These are phyloP conservation scores for Candida silvicultrix DNA, from an alignment of 805 yeast species.

Conservation along the genomic window DNA sequence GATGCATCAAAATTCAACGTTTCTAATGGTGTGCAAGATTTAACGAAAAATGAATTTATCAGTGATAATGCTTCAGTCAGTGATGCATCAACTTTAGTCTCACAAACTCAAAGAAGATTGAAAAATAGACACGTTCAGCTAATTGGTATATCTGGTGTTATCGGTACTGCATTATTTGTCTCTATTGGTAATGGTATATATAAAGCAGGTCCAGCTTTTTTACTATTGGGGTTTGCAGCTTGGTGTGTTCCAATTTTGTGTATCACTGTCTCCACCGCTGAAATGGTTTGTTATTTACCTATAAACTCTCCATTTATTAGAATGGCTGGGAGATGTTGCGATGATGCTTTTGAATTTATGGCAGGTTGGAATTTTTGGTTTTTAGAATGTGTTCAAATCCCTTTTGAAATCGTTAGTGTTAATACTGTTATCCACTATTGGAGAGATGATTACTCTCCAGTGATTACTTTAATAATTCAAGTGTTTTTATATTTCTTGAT, in stretches of 20 bases:
- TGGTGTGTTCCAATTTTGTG: slow-evolving; percentile 69
- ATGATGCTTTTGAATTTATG: slow-evolving; percentile 67
- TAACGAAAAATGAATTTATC: not conserved
- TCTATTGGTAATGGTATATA: slow-evolving; percentile 60
- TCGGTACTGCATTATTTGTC: slow-evolving; percentile 76
- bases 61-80: slow-evolving; percentile 7
- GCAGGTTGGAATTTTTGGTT: slow-evolving; percentile 81
- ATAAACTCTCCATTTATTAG: slow-evolving; percentile 72
- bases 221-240: slow-evolving; percentile 55
- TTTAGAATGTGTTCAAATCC: slow-evolving; percentile 69
- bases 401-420: slow-evolving; percentile 78
- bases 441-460: slow-evolving; percentile 73
- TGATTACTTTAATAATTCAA: slow-evolving; percentile 60
- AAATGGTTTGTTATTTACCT: slow-evolving; percentile 73
- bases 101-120: slow-evolving; percentile 42
- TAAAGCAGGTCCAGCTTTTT: slow-evolving; percentile 64
- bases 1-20: not conserved
- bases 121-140: slow-evolving; percentile 70
- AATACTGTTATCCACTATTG: slow-evolving; percentile 76
- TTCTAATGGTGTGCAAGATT: not conserved
- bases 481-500: slow-evolving; percentile 55
- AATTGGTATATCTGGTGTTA: slow-evolving; percentile 76
- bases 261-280: slow-evolving; percentile 69
- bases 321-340: slow-evolving; percentile 69
- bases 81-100: slow-evolving; percentile 16